These are phyloP conservation scores for Pyricularia pennisetigena DNA, from an alignment of 2,329 filamentous ascomycete genomes.

Conservation along the genomic window DNA sequence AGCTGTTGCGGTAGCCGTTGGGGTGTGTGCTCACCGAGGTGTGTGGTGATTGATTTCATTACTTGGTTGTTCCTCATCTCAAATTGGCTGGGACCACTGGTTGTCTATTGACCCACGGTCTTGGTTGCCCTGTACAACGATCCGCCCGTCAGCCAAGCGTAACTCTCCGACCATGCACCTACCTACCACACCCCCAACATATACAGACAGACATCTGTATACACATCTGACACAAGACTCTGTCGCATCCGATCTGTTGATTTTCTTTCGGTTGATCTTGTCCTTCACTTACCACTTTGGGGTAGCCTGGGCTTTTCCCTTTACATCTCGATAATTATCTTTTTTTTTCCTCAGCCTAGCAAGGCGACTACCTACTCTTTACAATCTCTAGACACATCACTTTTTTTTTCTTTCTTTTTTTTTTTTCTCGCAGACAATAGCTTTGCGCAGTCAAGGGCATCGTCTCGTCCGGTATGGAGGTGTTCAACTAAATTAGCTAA, in stretches of 20 bases:
- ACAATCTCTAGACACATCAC: not conserved
- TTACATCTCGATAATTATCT: not conserved
- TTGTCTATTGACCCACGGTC: not conserved
- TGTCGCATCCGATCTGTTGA: not conserved
- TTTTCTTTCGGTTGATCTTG: not conserved
- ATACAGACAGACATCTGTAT: not conserved
- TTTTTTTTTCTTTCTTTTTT: too few species aligned
- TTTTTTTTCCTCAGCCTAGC: not conserved
- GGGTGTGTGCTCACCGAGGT: not conserved
- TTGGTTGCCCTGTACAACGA: not conserved
- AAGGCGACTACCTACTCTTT: not conserved
- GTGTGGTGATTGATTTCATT: not conserved
- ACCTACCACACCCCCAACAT: too few species aligned
- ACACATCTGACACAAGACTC: not conserved
- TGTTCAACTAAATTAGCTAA: slow-evolving; percentile 8
- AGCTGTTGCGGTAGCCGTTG: not conserved
- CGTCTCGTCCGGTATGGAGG: not conserved
- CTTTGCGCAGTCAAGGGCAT: not conserved
- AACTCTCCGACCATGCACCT: not conserved
- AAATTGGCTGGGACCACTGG: not conserved
- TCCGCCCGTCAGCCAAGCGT: not conserved
- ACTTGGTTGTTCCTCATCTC: not conserved
- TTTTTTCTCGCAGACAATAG: not conserved
- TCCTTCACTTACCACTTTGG: not conserved
- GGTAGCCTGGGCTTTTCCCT: not conserved